Percentiles rank a stretch among this genome's conserved stretches.
Evolutionary conservation across 139 green algal genomes (phyloP).

Genomic region (Microglena sp.): DNA sequence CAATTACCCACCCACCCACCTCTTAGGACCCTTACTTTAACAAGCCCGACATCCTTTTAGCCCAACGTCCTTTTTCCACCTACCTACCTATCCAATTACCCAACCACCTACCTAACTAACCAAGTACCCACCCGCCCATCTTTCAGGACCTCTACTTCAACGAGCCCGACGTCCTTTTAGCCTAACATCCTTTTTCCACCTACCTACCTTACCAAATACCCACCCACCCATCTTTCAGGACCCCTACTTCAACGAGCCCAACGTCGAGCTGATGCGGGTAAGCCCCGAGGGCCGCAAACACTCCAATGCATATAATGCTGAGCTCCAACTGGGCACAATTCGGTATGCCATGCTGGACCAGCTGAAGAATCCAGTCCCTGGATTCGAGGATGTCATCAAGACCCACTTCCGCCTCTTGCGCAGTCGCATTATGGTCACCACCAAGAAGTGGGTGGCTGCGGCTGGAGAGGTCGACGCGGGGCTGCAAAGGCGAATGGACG

Average conservation of each 20-base stretch:
- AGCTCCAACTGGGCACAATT: slow-evolving; percentile 31
- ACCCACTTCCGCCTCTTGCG: slow-evolving; percentile 41
- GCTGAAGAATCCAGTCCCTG: slow-evolving; percentile 44
- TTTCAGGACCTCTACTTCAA: slow-evolving; percentile 46
- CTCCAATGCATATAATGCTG: slow-evolving; percentile 49
- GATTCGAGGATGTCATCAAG: slow-evolving; percentile 45
- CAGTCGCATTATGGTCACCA: slow-evolving; percentile 23
- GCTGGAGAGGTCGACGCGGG: slow-evolving; percentile 11
- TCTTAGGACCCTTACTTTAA: not conserved
- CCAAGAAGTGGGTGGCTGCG: slow-evolving; percentile 14
- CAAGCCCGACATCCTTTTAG: slow-evolving; percentile 43
- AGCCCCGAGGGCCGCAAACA: slow-evolving; percentile 32
- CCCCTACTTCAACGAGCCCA: slow-evolving; percentile 27
- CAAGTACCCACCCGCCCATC: too few relatives aligned
- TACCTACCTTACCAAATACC: not conserved
- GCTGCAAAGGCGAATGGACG: slow-evolving; percentile 13
- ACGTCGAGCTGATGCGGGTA: slow-evolving; percentile 41
- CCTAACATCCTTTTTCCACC: not conserved
- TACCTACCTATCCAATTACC: too few relatives aligned
- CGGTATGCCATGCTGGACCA: slow-evolving; percentile 63
- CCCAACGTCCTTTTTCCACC: too few relatives aligned
- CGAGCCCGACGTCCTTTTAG: not conserved
- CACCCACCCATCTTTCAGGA: not conserved
- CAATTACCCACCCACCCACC: not conserved
- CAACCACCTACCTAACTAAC: too few relatives aligned